These are phyloP conservation scores for Talaromyces pinophilus DNA, from an alignment of 2,329 filamentous ascomycete genomes.

Conservation along the genomic window DNA sequence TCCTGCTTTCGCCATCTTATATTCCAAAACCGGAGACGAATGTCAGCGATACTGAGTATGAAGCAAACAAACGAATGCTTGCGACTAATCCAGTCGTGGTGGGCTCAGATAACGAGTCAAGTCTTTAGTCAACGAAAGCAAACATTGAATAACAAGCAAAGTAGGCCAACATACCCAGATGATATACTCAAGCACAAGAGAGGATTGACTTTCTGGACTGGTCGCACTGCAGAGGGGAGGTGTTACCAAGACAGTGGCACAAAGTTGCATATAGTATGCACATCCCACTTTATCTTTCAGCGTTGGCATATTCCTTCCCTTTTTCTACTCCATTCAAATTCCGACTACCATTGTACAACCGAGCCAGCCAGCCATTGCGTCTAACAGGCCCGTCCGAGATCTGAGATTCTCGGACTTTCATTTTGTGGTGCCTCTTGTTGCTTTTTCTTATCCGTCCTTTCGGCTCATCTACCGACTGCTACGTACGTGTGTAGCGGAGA, in stretches of 20 bases:
- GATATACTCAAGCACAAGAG: neutral
- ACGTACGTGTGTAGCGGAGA: neutral
- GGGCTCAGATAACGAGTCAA: neutral
- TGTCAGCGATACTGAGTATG: neutral
- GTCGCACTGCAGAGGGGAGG: neutral
- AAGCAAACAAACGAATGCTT: neutral
- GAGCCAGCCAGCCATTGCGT: neutral
- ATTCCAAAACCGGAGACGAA: too few relatives aligned
- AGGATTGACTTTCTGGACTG: neutral
- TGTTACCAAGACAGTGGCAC: neutral
- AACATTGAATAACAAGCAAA: neutral
- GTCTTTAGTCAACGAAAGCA: neutral
- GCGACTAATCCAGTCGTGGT: neutral
- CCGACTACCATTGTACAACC: neutral
- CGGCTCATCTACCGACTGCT: neutral
- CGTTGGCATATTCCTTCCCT: neutral
- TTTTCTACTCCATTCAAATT: neutral
- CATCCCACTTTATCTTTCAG: too few relatives aligned
- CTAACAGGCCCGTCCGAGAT: neutral
- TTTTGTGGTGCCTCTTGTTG: neutral
- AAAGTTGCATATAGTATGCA: neutral
- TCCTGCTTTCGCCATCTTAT: neutral
- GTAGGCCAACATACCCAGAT: neutral
- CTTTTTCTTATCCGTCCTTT: neutral
- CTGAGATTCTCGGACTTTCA: conserved; percentile 13